Conservation (phyloP, 1,139 yeast genomes). For the Suhomyces coccinellae region DNA sequence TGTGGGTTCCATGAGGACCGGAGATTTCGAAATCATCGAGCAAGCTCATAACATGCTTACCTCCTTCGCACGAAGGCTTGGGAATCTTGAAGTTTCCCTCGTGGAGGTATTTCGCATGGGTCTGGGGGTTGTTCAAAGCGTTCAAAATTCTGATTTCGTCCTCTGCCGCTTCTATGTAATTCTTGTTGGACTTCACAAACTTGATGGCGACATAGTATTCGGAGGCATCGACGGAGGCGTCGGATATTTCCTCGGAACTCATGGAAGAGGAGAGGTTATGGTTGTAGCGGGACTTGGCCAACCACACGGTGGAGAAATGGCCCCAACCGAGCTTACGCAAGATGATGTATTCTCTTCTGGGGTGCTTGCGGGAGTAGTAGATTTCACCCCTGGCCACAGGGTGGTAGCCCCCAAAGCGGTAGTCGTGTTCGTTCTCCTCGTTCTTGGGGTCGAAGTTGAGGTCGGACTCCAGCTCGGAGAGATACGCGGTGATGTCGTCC, state of each 20-base stretch:
- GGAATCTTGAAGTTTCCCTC: conserved; percentile 5
- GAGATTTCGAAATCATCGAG: conserved; percentile 65
- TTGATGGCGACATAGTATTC: conserved; percentile 75
- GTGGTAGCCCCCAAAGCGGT: conserved; percentile 83
- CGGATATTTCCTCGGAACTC: background rate
- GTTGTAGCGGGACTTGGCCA: conserved; percentile 46
- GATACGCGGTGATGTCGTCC: conserved; percentile 15
- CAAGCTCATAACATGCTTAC: conserved; percentile 61
- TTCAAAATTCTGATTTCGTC: conserved; percentile 75
- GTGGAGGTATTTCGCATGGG: conserved; percentile 11
- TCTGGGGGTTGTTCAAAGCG: conserved; percentile 37
- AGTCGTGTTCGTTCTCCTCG: conserved; percentile 72
- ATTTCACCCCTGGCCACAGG: conserved; percentile 78
- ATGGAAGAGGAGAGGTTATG: conserved; percentile 4
- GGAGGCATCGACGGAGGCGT: conserved; percentile 39
- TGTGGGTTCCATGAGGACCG: conserved; percentile 77
- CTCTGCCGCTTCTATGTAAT: conserved; percentile 80
- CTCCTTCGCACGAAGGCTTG: conserved; percentile 46
- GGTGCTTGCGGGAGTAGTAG: conserved; percentile 50
- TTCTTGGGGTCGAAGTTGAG: conserved; percentile 40
- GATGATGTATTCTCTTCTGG: conserved; percentile 47
- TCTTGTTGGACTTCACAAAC: conserved; percentile 74
- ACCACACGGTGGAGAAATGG: conserved; percentile 88
- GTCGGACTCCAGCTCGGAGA: conserved; percentile 29
- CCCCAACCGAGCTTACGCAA: conserved; percentile 91